Evolutionary conservation across 2,329 filamentous ascomycete genomes (phyloP), one percentile per base, ranked within the genome.

Genomic region (Zymoseptoria ardabiliae): DNA sequence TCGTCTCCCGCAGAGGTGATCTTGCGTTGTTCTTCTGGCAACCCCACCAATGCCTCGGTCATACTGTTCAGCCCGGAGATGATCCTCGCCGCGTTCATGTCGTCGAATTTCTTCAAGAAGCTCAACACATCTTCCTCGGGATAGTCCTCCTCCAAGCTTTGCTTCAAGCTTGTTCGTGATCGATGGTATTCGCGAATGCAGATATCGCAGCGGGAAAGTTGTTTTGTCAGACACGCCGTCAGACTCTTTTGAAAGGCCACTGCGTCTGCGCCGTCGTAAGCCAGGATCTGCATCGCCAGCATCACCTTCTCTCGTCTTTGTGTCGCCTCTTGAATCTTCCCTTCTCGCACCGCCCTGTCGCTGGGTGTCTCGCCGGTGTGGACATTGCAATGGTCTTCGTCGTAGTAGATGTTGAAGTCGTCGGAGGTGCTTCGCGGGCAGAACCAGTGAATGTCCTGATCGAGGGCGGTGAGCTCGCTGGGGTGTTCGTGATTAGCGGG

Each of bases 1-100:
- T 83, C 77, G 1, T 81, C 76, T 25, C 82, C 79, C 23, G 85
- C 72, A 23, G 78, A 73, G 56, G 74, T 72, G 41, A 84, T 76
- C 21, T 75, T 78, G 48, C 84, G 79, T 59, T 80, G 69, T 50
- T 80, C 75, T 3, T 79, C 76, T 2, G 82, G 78, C 7, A 81
- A 72, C 11, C 73, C 73, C 60, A 71, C 65, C 45, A 80, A 70
- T 55, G 75, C 70, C 55, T 70, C 64, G 8, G 71, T 73, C 21
- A 78, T 77, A 51, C 70, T 69, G 52, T 77, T 71, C 52, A 81
- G 67, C 3, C 77, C 78, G 9, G 66, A 63, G 25, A 68, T 69
- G 63, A 81, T 80, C 25, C 79, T 73, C 13, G 71, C 66, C 20
- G 76, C 69, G 59, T 78, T 79, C 66, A 78, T 73, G n/a, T 68